Evolutionary conservation across 331 rosid genomes (phyloP).

Genomic region (Stylosanthes scabra): DNA sequence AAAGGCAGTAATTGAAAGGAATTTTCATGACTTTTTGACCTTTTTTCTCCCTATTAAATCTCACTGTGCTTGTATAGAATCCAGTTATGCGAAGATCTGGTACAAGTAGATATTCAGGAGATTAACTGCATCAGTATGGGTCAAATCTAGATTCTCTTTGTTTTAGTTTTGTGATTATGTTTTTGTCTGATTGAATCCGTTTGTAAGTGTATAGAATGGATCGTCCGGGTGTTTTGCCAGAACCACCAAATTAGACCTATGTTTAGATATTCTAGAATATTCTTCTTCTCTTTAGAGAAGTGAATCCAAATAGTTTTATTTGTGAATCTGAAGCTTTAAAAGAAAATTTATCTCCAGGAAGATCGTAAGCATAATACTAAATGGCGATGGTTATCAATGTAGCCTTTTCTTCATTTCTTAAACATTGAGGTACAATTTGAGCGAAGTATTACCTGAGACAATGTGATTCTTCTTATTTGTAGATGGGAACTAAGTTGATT

Average conservation of each 20-base stretch:
- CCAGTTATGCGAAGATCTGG: neutral
- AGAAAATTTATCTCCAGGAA: conserved; percentile 12
- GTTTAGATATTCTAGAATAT: conserved; percentile 19
- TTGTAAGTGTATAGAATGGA: neutral
- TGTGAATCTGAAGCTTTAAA: conserved; percentile 2
- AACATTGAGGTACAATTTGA: no score
- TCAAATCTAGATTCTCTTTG: conserved; percentile 5
- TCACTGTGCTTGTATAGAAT: neutral
- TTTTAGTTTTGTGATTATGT: neutral
- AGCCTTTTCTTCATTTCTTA: no score
- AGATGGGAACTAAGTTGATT: neutral
- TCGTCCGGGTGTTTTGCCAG: neutral
- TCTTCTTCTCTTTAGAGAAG: conserved; percentile 1
- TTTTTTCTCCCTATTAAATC: neutral
- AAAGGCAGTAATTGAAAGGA: neutral
- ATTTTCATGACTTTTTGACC: neutral
- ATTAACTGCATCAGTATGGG: conserved; percentile 15
- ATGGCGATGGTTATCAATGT: no score
- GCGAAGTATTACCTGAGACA: neutral
- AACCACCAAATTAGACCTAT: neutral
- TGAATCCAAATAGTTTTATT: conserved; percentile 20
- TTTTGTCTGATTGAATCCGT: conserved; percentile 11
- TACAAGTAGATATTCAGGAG: conserved; percentile 7
- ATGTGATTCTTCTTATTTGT: conserved; percentile 23
- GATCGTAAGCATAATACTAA: no score